Base-by-base conservation (phyloP, 2,329 filamentous ascomycete genomes). In the Penicillium frequentans region DNA sequence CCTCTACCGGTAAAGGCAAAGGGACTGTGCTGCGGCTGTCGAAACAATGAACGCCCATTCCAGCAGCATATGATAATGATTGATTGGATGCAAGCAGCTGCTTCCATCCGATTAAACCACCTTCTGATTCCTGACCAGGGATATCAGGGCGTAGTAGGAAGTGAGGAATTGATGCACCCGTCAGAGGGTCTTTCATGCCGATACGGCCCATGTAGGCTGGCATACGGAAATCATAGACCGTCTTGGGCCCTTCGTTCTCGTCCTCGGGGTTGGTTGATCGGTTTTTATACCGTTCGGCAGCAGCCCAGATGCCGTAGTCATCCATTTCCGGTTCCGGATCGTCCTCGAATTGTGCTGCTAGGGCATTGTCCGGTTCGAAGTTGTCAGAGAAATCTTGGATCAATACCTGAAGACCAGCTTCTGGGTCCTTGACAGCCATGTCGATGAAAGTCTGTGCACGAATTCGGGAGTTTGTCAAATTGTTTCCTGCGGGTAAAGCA, bases 361-460 rank as follows among this genome's bases (percentile, higher is more conserved):
- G 43, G 3, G 70, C 72, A 52, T 64, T 72, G 33, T 75, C 74
- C 0, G 73, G 72, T 5, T 73, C 62, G 33, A 70, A 75, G 1
- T 61, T 63, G 39, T 76, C 72, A 0, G 75, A 78, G 54, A 74
- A 71, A 59, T 79, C 76, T 23, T 75, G 76, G 44, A 79, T 72
- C 19, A 77, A 53, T 6, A 77, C 69, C 33, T 65, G 70, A 67
- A 78, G 73, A 21, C 74, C 76, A 3, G 67, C 67, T 53, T 77
- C 75, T 2, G 67, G 72, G 46, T 77, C 74, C 59, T 75, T 77
- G 5, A 68, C 67, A 2, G 74, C 73, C 67, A 73, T 75, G 27
- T 79, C 76, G 21, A 79, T 78, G 37, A 77, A 77, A 5, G 72
- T 76, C 54, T 78, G 76, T 2, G 77, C 77, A 21, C 77, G 75